These are phyloP conservation scores for Aspergillus sp. DNA, from an alignment of 2,329 filamentous ascomycete genomes.

Conservation along the genomic window DNA sequence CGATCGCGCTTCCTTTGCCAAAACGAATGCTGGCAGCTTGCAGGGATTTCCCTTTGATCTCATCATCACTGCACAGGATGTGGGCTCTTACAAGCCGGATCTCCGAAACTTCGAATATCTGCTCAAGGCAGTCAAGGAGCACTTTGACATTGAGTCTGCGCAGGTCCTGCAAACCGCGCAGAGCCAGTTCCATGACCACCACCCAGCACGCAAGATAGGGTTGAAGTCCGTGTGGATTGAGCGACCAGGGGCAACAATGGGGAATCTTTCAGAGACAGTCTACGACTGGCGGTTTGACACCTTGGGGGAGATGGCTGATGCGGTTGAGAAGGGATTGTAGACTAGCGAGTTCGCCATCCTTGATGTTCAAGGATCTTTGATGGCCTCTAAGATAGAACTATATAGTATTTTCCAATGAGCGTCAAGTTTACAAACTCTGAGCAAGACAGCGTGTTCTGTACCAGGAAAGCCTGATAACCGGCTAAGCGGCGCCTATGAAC, in stretches of 20 bases:
- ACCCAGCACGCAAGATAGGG: slow-evolving; percentile 62
- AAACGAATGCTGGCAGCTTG: slow-evolving; percentile 52
- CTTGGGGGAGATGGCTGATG: slow-evolving; percentile 62
- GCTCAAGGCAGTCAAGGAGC: slow-evolving; percentile 53
- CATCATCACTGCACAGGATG: slow-evolving; percentile 69
- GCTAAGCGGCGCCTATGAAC: too few species aligned
- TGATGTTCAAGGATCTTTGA: too few species aligned
- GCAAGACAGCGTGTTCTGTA: too few species aligned
- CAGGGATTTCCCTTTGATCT: slow-evolving; percentile 59
- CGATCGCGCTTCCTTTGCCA: slow-evolving; percentile 54
- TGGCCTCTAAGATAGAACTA: too few species aligned
- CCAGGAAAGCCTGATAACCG: too few species aligned
- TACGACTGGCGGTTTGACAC: slow-evolving; percentile 62
- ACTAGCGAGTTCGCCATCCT: too few species aligned
- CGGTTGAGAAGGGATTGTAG: slow-evolving; percentile 21
- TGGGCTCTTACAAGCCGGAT: slow-evolving; percentile 72
- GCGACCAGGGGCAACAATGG: slow-evolving; percentile 43
- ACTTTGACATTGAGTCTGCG: slow-evolving; percentile 59
- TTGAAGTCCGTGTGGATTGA: slow-evolving; percentile 67
- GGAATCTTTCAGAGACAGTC: slow-evolving; percentile 41
- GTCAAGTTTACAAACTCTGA: rapidly evolving
- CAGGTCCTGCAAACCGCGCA: slow-evolving; percentile 69
- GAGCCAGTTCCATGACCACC: slow-evolving; percentile 67
- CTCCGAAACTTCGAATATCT: slow-evolving; percentile 67
- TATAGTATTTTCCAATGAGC: too few species aligned